Evolutionary conservation across 306 rosid genomes (phyloP).

Genomic region (Psophocarpus tetragonolobus): DNA sequence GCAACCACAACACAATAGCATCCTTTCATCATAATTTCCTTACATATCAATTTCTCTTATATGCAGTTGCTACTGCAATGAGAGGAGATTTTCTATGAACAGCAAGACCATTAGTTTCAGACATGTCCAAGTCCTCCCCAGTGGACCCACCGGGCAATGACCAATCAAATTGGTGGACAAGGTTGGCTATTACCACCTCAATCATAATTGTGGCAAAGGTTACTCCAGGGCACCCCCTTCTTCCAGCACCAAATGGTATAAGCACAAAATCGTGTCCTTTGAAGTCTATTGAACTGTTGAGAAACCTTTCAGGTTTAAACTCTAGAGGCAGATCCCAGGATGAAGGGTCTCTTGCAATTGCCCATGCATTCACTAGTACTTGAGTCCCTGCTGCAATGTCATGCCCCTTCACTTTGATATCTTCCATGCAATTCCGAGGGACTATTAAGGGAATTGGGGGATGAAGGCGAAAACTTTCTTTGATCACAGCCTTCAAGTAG

Average conservation of each 20-base stretch:
- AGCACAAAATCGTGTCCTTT: conserved; percentile 34
- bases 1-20: no score
- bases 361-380: conserved; percentile 32
- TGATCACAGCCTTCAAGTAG: conserved; percentile 41
- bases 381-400: conserved; percentile 39
- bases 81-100: conserved; percentile 7
- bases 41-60: not conserved
- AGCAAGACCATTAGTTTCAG: conserved; percentile 1
- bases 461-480: conserved; percentile 33
- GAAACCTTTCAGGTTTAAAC: conserved; percentile 39
- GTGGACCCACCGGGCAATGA: not conserved
- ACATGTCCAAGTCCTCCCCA: conserved; percentile 15
- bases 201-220: not conserved
- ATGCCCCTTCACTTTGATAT: conserved; percentile 25
- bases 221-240: conserved; percentile 39
- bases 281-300: conserved; percentile 19
- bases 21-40: not conserved
- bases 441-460: conserved; percentile 16
- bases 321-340: conserved; percentile 27
- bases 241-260: conserved; percentile 39
- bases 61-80: not conserved
- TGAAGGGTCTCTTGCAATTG: conserved; percentile 30
- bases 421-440: conserved; percentile 17
- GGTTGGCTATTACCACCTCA: conserved; percentile 14
- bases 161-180: conserved; percentile 32